Conservation (phyloP, 2,329 filamentous ascomycete genomes). For the Aspergillus sp. region DNA sequence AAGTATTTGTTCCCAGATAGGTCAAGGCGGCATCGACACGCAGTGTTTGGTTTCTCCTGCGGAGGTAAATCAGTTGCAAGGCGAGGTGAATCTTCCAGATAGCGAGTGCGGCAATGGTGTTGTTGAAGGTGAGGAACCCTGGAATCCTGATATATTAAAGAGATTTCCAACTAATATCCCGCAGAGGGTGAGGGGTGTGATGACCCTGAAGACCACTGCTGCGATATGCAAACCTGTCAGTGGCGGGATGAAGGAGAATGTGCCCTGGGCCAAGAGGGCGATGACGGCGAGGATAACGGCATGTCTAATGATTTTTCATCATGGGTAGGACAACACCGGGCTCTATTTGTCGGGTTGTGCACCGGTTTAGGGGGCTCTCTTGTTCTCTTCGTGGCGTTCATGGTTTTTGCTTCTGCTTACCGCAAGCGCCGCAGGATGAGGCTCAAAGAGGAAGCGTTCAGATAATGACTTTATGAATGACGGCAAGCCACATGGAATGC, state of each 20-base stretch:
- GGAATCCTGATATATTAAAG: not conserved
- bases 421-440: constrained; percentile 3
- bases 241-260: constrained; percentile 13
- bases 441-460: not conserved
- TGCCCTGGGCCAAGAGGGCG: not conserved
- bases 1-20: constrained; percentile 83
- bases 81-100: constrained; percentile 34
- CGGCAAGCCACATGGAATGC: not conserved
- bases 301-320: not conserved
- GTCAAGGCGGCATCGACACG: constrained; percentile 70
- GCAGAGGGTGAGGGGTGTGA: constrained; percentile 75
- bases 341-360: constrained; percentile 20
- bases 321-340: constrained; percentile 17
- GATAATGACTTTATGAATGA: not conserved
- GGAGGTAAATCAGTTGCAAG: constrained; percentile 50
- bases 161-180: not conserved
- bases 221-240: constrained; percentile 24
- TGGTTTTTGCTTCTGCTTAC: constrained; percentile 10
- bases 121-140: constrained; percentile 62
- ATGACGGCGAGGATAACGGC: constrained; percentile 2
- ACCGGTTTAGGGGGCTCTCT: constrained; percentile 20
- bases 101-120: constrained; percentile 91
- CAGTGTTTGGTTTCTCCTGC: constrained; percentile 59
- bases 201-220: constrained; percentile 22
- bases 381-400: constrained; percentile 13